A percentile compares a stretch with the other conserved stretches of the same genome.
phyloP scores from a whole-genome alignment of 768 basidiomycete genomes.

The Termitomyces heimii region DNA sequence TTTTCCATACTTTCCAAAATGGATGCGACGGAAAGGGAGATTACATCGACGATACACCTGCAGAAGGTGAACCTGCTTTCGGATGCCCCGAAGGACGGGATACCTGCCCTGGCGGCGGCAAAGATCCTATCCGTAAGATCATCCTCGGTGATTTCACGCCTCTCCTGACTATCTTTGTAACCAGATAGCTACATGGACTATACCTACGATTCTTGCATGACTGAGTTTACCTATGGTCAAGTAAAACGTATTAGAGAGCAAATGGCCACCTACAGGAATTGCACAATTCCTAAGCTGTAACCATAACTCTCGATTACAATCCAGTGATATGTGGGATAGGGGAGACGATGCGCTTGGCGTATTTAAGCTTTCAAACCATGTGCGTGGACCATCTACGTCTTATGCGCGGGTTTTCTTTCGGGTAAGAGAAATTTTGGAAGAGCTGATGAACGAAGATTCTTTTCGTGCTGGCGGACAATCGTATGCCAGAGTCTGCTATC shows the following conservation, averaged over 20 bases:
- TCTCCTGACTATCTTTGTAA: not conserved
- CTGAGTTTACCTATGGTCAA: constrained; percentile 41
- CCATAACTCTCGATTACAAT: no score
- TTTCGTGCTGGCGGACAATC: not conserved
- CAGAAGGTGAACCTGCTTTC: constrained; percentile 35
- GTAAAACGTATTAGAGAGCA: constrained; percentile 32
- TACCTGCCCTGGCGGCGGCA: constrained; percentile 33
- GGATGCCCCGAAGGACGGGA: constrained; percentile 35
- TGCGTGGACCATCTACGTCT: not conserved
- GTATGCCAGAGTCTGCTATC: not conserved
- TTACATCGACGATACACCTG: constrained; percentile 39
- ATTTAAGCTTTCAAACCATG: not conserved
- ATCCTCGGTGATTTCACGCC: not conserved
- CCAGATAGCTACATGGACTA: constrained; percentile 54
- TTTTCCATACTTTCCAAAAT: constrained; percentile 57
- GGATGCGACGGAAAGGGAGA: constrained; percentile 38
- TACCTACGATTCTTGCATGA: constrained; percentile 45
- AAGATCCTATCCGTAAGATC: constrained; percentile 36
- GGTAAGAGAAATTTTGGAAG: not conserved
- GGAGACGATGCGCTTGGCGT: not conserved
- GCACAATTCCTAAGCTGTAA: not conserved
- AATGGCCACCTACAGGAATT: constrained; percentile 2
- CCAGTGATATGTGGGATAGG: not conserved
- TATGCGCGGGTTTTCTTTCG: not conserved
- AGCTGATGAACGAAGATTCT: not conserved